These are phyloP conservation scores for Colletotrichum filicis DNA, from an alignment of 2,329 filamentous ascomycete species.

Conservation along the genomic window DNA sequence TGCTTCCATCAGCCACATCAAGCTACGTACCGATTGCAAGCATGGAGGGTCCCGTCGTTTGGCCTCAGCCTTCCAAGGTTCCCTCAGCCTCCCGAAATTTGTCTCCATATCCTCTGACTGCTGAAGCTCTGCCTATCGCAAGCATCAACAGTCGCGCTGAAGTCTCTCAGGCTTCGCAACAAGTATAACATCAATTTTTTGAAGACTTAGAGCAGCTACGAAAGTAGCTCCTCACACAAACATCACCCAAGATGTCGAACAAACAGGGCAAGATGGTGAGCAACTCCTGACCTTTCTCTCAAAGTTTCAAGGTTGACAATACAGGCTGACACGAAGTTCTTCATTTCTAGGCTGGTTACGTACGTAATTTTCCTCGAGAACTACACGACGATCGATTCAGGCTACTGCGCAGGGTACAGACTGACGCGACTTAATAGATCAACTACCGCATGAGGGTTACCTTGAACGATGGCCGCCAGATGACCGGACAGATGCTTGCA, in stretches of 20 bases:
- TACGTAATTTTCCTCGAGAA: conserved; percentile 56
- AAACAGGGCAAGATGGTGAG: conserved; percentile 99
- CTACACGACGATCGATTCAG: not conserved
- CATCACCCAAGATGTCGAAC: conserved; percentile 75
- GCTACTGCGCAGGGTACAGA: not conserved
- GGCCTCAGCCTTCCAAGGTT: conserved; percentile 46
- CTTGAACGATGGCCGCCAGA: conserved; percentile 92
- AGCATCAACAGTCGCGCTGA: conserved; percentile 55
- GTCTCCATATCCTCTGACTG: conserved; percentile 48
- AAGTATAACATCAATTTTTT: conserved; percentile 55
- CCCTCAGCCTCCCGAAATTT: conserved; percentile 58
- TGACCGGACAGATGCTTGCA: conserved; percentile 97
- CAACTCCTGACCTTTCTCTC: conserved; percentile 52
- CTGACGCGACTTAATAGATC: conserved; percentile 70
- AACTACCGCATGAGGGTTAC: conserved; percentile 99
- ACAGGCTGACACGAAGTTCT: conserved; percentile 67
- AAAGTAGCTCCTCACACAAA: conserved; percentile 42
- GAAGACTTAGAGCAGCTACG: conserved; percentile 48
- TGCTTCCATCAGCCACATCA: not conserved
- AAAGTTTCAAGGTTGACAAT: conserved; percentile 61
- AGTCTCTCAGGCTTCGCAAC: conserved; percentile 49
- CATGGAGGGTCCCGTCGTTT: not conserved
- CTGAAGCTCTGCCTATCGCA: conserved; percentile 46
- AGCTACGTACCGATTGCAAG: not conserved
- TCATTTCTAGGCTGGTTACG: conserved; percentile 73